Base-by-base conservation (phyloP, 805 yeast genomes). In the Wickerhamiella alocasiicola region DNA sequence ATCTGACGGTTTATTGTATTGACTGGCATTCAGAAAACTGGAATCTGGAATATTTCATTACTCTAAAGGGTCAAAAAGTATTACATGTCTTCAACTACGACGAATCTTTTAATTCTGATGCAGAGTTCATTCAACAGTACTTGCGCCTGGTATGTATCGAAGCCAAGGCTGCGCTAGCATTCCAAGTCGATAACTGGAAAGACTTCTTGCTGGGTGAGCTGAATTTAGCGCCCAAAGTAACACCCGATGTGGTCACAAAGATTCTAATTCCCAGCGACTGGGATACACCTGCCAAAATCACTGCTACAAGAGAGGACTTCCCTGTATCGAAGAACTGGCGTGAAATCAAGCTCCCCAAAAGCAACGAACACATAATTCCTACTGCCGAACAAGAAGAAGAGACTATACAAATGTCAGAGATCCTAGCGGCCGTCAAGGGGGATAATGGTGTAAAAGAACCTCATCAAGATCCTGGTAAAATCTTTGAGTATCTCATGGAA, bases 221-320 rank as follows among this genome's bases (percentile, higher is more conserved):
- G 7, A 36, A 36, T 2, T 2, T 17, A 2, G 32, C 36, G 16
- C 17, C 36, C 9, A 9, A 26, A 4, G 27, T 6, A 11, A 21
- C 31, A 6, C 25, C 29, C 19, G 40, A 36, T 6, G 32, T 30
- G 23, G 40, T 36, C 9, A 19, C 23, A 31, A 18, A 21, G 3
- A 26, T 41, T 24, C 19, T 41, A 11, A 30, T 42, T 11, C 44
- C 44, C 3, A 23, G 32, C 7, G 44, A 38, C 20, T 42, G 44
- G 44, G 54, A 50, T 34, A 32, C 46, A 5, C n/a, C 20, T 9
- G 44, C 43, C 9, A 40, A 46, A 29, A 47, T 50, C 19, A 30
- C 45, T n/a, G 50, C 49, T 4, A 9, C 46, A n/a, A 31, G 45
- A 27, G 47, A 44, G n/a, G 27, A 36, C 12, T 50, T 50, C 35